Conservation (phyloP, 2,329 filamentous ascomycete species). For the Pseudogymnoascus sp. region DNA sequence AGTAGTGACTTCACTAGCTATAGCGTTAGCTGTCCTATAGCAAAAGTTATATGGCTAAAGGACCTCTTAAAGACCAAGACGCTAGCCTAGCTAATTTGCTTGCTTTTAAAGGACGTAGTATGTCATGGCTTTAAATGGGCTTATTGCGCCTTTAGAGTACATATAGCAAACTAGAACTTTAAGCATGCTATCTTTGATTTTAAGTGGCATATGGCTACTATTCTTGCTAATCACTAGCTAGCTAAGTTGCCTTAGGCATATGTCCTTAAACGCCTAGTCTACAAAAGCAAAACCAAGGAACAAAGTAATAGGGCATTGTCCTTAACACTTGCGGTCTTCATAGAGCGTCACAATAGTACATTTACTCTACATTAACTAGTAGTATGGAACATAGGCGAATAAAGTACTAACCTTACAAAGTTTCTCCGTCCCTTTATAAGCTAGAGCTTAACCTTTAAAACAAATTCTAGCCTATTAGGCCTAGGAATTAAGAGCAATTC, state of each 20-base stretch:
- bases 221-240: neutral
- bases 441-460: neutral
- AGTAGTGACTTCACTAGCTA: neutral
- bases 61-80: neutral
- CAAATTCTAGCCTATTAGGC: neutral
- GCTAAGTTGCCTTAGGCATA: neutral
- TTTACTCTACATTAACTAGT: neutral
- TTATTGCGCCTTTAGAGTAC: neutral
- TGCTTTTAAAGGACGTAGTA: neutral
- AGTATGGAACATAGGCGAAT: neutral
- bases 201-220: neutral
- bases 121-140: neutral
- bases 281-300: neutral
- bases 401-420: neutral
- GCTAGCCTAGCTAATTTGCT: neutral
- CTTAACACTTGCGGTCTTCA: neutral
- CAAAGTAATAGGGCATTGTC: neutral
- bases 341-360: neutral
- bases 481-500: neutral
- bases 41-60: constrained; percentile 1
- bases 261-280: neutral
- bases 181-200: neutral
- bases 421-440: neutral
- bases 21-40: neutral
- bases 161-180: neutral